phyloP scores from a whole-genome alignment of 73 alveolate genomes.

The Tetrahymena malaccensis region DNA sequence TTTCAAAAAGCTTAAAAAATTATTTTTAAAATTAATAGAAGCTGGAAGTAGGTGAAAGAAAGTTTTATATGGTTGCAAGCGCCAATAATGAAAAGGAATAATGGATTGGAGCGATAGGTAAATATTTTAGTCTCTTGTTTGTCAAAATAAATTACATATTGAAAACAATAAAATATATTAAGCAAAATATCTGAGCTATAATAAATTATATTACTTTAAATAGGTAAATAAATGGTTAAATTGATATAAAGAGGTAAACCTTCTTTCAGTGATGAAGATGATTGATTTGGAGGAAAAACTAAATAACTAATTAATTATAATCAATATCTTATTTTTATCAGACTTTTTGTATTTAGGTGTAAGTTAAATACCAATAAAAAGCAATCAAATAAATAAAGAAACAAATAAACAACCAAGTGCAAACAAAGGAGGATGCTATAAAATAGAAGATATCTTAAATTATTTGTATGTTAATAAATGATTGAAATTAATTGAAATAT shows the following conservation, averaged over 20 bases:
- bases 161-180: background rate
- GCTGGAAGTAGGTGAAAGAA: slow-evolving; percentile 55
- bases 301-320: background rate
- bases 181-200: background rate
- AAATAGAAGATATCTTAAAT: background rate
- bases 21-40: slow-evolving; percentile 49
- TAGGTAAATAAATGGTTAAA: background rate
- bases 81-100: slow-evolving; percentile 74
- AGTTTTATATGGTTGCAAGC: slow-evolving; percentile 66
- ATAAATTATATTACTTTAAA: background rate
- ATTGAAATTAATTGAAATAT: background rate
- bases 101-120: slow-evolving; percentile 93
- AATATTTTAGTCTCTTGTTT: background rate
- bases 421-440: background rate
- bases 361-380: background rate
- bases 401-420: background rate
- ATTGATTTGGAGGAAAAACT: background rate
- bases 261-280: background rate
- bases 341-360: background rate
- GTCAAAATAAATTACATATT: too few species aligned
- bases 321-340: background rate
- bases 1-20: background rate
- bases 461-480: background rate
- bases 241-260: background rate
- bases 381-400: background rate